Conservation (phyloP, 352 stramenopile species). For the Peronospora belbahrii region DNA sequence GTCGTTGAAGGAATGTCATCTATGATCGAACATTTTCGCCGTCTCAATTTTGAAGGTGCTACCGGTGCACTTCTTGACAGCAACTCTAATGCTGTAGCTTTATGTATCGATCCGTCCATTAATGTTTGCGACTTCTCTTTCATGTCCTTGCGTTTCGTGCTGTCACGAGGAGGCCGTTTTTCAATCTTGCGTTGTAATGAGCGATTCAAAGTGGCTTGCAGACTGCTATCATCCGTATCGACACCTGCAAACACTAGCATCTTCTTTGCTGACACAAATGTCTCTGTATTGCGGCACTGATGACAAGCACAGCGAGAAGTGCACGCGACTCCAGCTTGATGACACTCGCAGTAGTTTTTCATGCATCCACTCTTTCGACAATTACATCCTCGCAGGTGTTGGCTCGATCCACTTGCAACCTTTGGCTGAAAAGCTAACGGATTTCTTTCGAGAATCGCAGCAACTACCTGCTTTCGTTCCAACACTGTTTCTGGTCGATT, state of each 20-base stretch:
- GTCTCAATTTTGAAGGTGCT: slow-evolving; percentile 11
- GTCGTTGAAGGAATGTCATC: slow-evolving; percentile 11
- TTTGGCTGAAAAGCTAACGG: slow-evolving; percentile 93
- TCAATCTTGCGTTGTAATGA: slow-evolving; percentile 20
- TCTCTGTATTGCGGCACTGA: slow-evolving; percentile 65
- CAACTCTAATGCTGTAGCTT: slow-evolving; percentile 36
- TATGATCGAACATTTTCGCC: slow-evolving; percentile 1
- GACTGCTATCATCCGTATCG: slow-evolving; percentile 8
- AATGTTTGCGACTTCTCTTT: slow-evolving; percentile 13
- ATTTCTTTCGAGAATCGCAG: slow-evolving; percentile 87
- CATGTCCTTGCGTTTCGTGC: background rate
- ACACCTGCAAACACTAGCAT: slow-evolving; percentile 49
- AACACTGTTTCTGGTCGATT: slow-evolving; percentile 47
- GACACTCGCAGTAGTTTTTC: slow-evolving; percentile 98
- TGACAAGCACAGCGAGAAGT: slow-evolving; percentile 78
- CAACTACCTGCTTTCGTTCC: slow-evolving; percentile 75
- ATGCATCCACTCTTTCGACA: slow-evolving; percentile 93
- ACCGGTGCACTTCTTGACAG: slow-evolving; percentile 49
- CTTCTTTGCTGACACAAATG: slow-evolving; percentile 59
- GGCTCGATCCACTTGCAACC: slow-evolving; percentile 67
- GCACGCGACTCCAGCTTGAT: slow-evolving; percentile 84
- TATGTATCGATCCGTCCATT: slow-evolving; percentile 18
- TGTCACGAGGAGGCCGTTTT: slow-evolving; percentile 9
- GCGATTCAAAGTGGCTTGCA: slow-evolving; percentile 1
- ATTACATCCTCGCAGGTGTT: slow-evolving; percentile 92